Base-by-base conservation (phyloP, 2,329 filamentous ascomycete species). In the Aspergillus flavus region DNA sequence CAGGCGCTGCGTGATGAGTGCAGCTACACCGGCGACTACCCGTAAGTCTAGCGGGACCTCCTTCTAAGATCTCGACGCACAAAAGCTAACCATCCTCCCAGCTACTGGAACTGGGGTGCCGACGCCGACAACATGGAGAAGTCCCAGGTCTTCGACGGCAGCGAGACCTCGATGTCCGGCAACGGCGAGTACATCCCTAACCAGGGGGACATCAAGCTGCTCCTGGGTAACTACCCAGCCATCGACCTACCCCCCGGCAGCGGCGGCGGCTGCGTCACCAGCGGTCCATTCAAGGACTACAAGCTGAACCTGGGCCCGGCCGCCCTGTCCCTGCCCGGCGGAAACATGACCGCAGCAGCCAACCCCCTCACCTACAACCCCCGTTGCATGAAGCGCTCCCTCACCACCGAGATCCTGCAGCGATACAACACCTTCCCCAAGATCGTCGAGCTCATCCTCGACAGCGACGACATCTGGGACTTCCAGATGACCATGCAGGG, bases 111-210 rank as follows among this genome's bases (percentile, higher is more conserved):
- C 70, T 85, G 82, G 81, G 70, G 74, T 5, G 73, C 76, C 26
- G 79, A 76, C 53, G 75, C 77, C 36, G 62, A 66, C 11, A 70
- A 73, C n/a, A 71, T 80, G 53, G 67, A 75, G 46, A 78, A 71
- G 65, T 84, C 81, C 1, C 74, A 82, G 12, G 72, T 85, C 59
- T 84, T 84, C 64, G 82, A 85, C 64, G 83, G 84, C n/a, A 82
- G 77, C 59, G 79, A 76, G 1, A 76, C 73, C 9, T 82, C 79
- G 21, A 75, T 85, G 67, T 77, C 76, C 5, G 82, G 82, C 12
- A 80, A 84, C 66, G 82, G 83, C 4, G 78, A 63, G 9, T 73
- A 73, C 57, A 69, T 79, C 48, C 54, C 68, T 9, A 61, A 71
- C 46, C 68, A 71, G 56, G 21, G 70, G 28, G 67, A 72, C 32